Evolutionary conservation across 495 filamentous ascomycete species (phyloP), one percentile per base, ranked within the genome.

Genomic region (Evansstolkia leycettana): DNA sequence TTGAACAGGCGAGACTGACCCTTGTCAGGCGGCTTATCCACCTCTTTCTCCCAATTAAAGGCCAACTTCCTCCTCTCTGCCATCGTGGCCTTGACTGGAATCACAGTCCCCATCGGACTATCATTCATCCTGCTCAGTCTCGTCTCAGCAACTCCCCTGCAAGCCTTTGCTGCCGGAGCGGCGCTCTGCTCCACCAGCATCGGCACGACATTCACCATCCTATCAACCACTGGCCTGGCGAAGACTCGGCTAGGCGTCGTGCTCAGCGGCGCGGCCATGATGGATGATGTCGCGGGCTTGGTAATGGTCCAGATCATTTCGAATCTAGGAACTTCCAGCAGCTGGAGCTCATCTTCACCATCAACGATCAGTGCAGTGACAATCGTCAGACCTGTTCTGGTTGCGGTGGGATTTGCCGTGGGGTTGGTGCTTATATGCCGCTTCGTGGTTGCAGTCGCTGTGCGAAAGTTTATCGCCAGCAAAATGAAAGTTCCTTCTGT

Each of bases 281-380:
- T 93, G 45, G 84, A 90, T 53, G 84, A 89, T 58, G 80, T 90
- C 1, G 67, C 82, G 11, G 83, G 84, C 0, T 55, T 90, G n/a
- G 70, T 90, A 1, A 80, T 89, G 70, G 76, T 85, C 13, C 74
- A 83, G 43, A 64, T 84, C 19, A 69, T 75, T 15, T 62, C 69
- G 1, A 70, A 66, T 33, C 51, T 76, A 5, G 65, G 67, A 9
- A 51, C 44, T 4, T 41, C 39, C 16, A 32, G 38, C 23, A 34
- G 42, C 1, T 53, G 53, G 20, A 23, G 20, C 20, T 23, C 20
- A 23, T 5, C 5, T 23, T 23, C 20, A 23, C 9, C 20, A 4
- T 23, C n/a, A n/a, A n/a, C n/a, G 0, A 51, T 76, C 36, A 51
- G 47, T 27, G 48, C 58, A 1, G 34, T 60, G 2, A 71, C 63